Percentiles rank a stretch among this genome's conserved stretches.
These are phyloP conservation scores for Canna indica DNA, from an alignment of 176 grass and related monocot genomes.

Conservation along the genomic window DNA sequence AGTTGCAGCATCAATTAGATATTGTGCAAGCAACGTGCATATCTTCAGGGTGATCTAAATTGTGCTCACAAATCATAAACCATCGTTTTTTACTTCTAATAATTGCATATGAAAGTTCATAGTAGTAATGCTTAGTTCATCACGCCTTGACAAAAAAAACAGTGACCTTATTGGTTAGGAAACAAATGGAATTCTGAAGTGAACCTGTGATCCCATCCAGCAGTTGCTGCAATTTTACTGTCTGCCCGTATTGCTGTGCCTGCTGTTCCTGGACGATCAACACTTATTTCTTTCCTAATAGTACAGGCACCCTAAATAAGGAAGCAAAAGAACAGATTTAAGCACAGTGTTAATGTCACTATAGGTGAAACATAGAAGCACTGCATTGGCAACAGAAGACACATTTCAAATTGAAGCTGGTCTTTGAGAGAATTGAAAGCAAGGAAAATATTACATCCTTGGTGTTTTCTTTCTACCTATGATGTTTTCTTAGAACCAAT, in stretches of 20 bases:
- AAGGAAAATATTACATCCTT: background rate
- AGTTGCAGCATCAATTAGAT: too few species aligned
- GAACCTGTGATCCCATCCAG: slow-evolving; percentile 96
- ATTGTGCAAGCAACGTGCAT: too few species aligned
- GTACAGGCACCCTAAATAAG: slow-evolving; percentile 37
- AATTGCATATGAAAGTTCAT: too few species aligned
- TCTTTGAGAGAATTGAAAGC: background rate
- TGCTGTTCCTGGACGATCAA: slow-evolving; percentile 57
- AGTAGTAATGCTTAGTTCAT: background rate
- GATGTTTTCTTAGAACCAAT: background rate
- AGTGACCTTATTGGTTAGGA: background rate
- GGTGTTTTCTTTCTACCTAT: background rate
- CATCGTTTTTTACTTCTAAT: too few species aligned
- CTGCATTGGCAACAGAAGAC: background rate
- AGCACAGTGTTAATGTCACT: background rate
- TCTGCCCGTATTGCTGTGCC: slow-evolving; percentile 60
- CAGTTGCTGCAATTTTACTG: slow-evolving; percentile 72
- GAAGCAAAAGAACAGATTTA: background rate
- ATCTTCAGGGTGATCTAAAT: too few species aligned
- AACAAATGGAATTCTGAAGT: slow-evolving; percentile 14
- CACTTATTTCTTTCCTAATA: slow-evolving; percentile 69
- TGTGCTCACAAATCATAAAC: too few species aligned
- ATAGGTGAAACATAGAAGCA: background rate
- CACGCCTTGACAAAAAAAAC: background rate
- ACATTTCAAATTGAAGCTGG: background rate